Conservation (phyloP, 2,329 filamentous ascomycete species). For the Aspergillus pseudoglaucus region DNA sequence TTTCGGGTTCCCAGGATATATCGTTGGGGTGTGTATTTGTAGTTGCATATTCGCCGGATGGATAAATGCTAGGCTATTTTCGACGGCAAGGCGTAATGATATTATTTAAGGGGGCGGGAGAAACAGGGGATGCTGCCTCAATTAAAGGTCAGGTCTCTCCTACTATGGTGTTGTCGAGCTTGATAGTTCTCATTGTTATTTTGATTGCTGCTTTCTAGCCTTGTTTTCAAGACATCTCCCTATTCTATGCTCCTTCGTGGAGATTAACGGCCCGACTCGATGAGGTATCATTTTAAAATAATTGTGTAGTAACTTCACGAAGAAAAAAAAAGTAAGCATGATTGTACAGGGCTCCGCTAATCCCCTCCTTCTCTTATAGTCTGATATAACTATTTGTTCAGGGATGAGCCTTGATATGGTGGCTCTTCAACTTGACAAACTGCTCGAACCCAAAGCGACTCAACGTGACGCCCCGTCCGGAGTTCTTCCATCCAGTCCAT, state of each 20-base stretch:
- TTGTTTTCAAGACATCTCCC: too few species aligned
- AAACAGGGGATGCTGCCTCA: not conserved
- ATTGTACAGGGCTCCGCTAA: too few species aligned
- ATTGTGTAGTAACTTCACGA: too few species aligned
- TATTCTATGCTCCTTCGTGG: too few species aligned
- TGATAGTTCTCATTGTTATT: too few species aligned
- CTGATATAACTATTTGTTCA: constrained; percentile 35
- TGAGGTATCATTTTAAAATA: too few species aligned
- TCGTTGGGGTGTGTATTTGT: constrained; percentile 3
- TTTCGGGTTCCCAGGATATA: constrained; percentile 12
- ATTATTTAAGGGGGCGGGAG: not conserved
- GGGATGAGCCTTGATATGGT: constrained; percentile 76
- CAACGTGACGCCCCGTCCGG: constrained; percentile 82
- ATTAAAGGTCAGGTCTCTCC: too few species aligned
- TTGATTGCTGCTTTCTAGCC: too few species aligned
- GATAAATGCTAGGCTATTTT: not conserved
- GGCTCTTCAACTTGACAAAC: constrained; percentile 94
- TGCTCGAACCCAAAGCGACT: constrained; percentile 90
- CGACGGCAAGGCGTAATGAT: not conserved
- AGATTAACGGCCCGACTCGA: too few species aligned
- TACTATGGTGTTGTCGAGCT: too few species aligned
- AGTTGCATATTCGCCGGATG: not conserved
- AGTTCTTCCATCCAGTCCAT: constrained; percentile 98
- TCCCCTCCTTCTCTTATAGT: not conserved
- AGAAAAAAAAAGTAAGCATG: too few species aligned